These are phyloP conservation scores for Boletus vinaceobasis DNA, from an alignment of 768 basidiomycete species.

Conservation along the genomic window DNA sequence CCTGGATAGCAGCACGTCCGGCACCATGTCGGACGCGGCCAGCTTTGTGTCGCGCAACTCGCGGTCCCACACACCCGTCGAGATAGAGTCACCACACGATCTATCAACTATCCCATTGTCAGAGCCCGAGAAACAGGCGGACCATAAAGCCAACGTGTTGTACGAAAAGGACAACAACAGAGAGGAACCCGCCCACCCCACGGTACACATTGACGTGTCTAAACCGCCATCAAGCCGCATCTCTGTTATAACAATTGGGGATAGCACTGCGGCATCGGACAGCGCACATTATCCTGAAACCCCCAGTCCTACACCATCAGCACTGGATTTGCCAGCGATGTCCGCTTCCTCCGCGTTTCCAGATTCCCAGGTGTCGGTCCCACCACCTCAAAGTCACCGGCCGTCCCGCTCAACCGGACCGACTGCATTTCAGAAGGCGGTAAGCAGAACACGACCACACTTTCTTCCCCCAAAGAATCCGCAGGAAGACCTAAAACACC, in stretches of 20 bases:
- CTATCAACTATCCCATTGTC: conserved; percentile 28
- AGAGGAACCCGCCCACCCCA: conserved; percentile 33
- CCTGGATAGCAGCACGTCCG: conserved; percentile 38
- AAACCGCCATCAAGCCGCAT: conserved; percentile 32
- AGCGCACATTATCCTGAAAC: not conserved
- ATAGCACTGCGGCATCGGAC: not conserved
- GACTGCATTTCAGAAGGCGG: conserved; percentile 70
- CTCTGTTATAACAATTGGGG: conserved; percentile 5
- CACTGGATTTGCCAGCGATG: conserved; percentile 22
- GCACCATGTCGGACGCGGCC: conserved; percentile 15
- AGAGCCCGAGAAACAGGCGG: not conserved
- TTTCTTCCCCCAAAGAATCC: conserved; percentile 82
- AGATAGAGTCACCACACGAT: conserved; percentile 12
- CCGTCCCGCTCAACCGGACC: conserved; percentile 58
- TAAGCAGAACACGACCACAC: conserved; percentile 79
- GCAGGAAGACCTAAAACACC: conserved; percentile 77
- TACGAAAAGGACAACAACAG: conserved; percentile 2
- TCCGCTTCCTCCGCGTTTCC: conserved; percentile 34
- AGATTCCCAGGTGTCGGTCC: conserved; percentile 15
- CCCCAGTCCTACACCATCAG: conserved; percentile 5
- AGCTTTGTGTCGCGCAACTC: conserved; percentile 20
- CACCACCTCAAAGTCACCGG: conserved; percentile 32
- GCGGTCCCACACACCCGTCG: conserved; percentile 20
- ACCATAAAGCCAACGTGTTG: not conserved
- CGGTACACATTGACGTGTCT: conserved; percentile 45